Conservation (phyloP, 2,329 filamentous ascomycete genomes). For the Penicillium corylophilum region DNA sequence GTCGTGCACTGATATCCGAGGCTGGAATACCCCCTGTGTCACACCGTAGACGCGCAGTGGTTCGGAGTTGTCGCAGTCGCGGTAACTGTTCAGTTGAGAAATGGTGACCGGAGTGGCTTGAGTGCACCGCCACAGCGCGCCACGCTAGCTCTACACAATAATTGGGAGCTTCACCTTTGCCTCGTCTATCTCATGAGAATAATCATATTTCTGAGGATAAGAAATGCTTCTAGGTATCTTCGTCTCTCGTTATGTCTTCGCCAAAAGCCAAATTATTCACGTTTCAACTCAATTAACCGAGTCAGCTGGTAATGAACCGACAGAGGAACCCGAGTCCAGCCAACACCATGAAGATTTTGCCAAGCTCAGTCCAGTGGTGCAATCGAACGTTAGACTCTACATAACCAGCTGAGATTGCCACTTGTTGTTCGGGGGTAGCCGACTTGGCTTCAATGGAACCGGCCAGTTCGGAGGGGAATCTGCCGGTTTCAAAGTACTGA, state of each 20-base stretch:
- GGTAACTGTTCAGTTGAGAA: conserved; percentile 19
- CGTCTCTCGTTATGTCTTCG: conserved; percentile 1
- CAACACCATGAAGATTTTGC: conserved; percentile 45
- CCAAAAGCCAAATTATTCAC: not conserved
- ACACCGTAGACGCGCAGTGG: conserved; percentile 19
- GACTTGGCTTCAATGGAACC: conserved; percentile 51
- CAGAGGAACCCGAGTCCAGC: conserved; percentile 35
- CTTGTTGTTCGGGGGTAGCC: conserved; percentile 28
- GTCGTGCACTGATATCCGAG: conserved; percentile 7
- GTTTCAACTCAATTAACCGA: conserved; percentile 2
- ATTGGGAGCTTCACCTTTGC: not conserved
- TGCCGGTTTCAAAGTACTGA: conserved; percentile 71
- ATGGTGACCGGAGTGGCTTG: conserved; percentile 23
- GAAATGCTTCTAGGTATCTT: not conserved
- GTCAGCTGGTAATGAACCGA: conserved; percentile 24
- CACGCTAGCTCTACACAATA: conserved; percentile 6
- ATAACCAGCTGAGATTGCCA: conserved; percentile 39
- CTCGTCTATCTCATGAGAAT: not conserved
- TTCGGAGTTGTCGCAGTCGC: conserved; percentile 17
- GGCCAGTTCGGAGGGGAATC: conserved; percentile 70
- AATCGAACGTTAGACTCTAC: conserved; percentile 45
- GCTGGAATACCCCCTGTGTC: conserved; percentile 9
- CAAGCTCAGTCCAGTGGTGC: conserved; percentile 45
- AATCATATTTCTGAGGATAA: not conserved
- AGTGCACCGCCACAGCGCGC: conserved; percentile 29